Conservation (phyloP, 139 green algal species). For the Chlorella sp. region DNA sequence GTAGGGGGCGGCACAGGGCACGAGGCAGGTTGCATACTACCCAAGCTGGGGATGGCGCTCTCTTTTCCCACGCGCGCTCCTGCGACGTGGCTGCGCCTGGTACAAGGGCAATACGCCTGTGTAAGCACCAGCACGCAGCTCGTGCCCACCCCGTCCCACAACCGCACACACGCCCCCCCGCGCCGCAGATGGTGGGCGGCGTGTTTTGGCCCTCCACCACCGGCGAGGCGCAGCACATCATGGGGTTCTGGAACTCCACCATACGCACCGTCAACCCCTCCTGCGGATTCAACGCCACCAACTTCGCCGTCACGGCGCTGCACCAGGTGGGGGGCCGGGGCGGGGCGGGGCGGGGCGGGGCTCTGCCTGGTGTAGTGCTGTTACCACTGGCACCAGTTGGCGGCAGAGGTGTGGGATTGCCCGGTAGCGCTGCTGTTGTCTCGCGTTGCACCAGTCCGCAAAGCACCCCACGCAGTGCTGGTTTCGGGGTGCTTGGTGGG, state of each 20-base stretch:
- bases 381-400: background rate
- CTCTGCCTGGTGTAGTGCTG: background rate
- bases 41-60: no score
- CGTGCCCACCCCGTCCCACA: background rate
- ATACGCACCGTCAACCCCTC: background rate
- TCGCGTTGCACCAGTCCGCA: no score
- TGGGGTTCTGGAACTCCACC: background rate
- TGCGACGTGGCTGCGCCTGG: no score
- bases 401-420: background rate
- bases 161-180: no score
- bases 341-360: background rate
- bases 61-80: no score
- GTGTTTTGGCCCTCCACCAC: background rate
- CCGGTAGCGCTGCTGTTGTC: no score
- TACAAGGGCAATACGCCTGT: no score
- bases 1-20: background rate
- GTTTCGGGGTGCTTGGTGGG: no score
- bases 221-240: background rate
- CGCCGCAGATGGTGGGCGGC: background rate
- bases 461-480: no score
- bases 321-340: background rate
- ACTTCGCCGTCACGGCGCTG: background rate
- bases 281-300: background rate
- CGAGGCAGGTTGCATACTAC: no score
- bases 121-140: no score